A percentile compares a stretch with the other conserved stretches of the same genome.
Evolutionary conservation across 2,329 filamentous ascomycete species (phyloP).

Genomic region (Gnomoniopsis sp.): DNA sequence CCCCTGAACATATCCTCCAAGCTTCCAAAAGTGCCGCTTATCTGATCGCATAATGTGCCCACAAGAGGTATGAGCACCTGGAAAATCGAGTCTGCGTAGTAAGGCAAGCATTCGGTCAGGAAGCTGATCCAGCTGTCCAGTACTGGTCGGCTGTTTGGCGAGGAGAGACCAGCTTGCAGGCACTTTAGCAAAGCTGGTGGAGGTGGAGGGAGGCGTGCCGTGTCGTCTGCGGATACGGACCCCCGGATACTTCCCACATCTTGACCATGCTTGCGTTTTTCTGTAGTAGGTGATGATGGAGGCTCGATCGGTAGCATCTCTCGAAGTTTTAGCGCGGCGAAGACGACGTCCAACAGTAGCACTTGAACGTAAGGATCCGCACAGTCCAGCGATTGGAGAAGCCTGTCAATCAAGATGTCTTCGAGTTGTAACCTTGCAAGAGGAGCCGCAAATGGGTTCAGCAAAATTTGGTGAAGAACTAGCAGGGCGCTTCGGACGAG

Average conservation of each 20-base stretch:
- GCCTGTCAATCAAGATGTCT: slow-evolving; percentile 63
- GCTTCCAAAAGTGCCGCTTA: slow-evolving; percentile 67
- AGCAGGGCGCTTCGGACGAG: slow-evolving; percentile 69
- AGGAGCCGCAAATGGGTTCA: slow-evolving; percentile 57
- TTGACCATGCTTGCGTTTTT: slow-evolving; percentile 41
- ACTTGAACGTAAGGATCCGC: slow-evolving; percentile 71
- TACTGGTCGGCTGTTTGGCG: slow-evolving; percentile 68
- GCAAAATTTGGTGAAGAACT: slow-evolving; percentile 66
- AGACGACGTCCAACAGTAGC: slow-evolving; percentile 73
- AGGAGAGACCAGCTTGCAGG: slow-evolving; percentile 76
- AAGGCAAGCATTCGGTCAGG: slow-evolving; percentile 75
- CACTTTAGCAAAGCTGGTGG: slow-evolving; percentile 76
- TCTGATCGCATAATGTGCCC: slow-evolving; percentile 80
- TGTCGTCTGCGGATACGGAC: slow-evolving; percentile 33
- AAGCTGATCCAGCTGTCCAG: slow-evolving; percentile 92
- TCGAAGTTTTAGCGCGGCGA: slow-evolving; percentile 67
- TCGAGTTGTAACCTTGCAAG: slow-evolving; percentile 67
- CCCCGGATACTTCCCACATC: slow-evolving; percentile 38
- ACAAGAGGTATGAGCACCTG: slow-evolving; percentile 88
- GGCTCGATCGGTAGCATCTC: slow-evolving; percentile 38
- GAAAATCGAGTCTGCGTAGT: slow-evolving; percentile 83
- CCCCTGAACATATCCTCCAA: slow-evolving; percentile 62
- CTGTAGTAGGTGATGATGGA: slow-evolving; percentile 41
- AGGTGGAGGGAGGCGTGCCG: slow-evolving; percentile 44
- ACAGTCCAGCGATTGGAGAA: slow-evolving; percentile 57